Conservation (phyloP, 352 stramenopile genomes). For the Elongisporangium anandrum region DNA sequence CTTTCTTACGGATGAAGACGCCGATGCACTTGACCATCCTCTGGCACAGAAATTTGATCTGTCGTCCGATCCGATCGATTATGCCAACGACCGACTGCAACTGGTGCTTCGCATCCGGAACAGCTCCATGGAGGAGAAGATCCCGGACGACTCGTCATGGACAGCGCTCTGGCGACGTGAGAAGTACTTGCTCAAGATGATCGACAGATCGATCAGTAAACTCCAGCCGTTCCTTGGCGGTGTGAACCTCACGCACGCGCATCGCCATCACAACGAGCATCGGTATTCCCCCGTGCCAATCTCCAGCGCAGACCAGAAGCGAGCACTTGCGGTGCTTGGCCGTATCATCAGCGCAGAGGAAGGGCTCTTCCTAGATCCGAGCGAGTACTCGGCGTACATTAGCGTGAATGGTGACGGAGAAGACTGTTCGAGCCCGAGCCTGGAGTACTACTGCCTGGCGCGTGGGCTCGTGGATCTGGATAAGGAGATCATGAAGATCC, state of each 20-base stretch:
- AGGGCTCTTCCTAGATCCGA: slow-evolving; percentile 45
- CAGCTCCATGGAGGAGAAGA: slow-evolving; percentile 21
- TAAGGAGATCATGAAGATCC: slow-evolving; percentile 25
- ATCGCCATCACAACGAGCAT: slow-evolving; percentile 26
- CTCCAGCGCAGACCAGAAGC: slow-evolving; percentile 24
- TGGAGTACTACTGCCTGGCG: slow-evolving; percentile 55
- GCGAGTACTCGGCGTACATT: slow-evolving; percentile 48
- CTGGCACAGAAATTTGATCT: slow-evolving; percentile 55
- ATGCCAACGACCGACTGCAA: slow-evolving; percentile 41
- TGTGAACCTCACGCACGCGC: slow-evolving; percentile 56
- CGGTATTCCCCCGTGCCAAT: slow-evolving; percentile 30
- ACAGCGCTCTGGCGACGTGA: slow-evolving; percentile 52
- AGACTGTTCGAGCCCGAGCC: slow-evolving; percentile 38
- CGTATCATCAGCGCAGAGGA: slow-evolving; percentile 38
- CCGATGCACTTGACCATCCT: slow-evolving; percentile 34
- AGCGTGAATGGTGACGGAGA: slow-evolving; percentile 32
- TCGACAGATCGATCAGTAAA: slow-evolving; percentile 31
- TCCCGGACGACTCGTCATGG: slow-evolving; percentile 53
- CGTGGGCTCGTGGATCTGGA: slow-evolving; percentile 52
- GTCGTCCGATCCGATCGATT: slow-evolving; percentile 53
- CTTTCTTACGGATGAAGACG: slow-evolving; percentile 64
- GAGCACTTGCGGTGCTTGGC: slow-evolving; percentile 31
- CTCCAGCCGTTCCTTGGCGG: slow-evolving; percentile 48
- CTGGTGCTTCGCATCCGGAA: slow-evolving; percentile 43
- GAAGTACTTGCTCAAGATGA: slow-evolving; percentile 25